These are phyloP conservation scores for Rhizopogon vinicolor DNA, from an alignment of 768 basidiomycete species.

Conservation along the genomic window DNA sequence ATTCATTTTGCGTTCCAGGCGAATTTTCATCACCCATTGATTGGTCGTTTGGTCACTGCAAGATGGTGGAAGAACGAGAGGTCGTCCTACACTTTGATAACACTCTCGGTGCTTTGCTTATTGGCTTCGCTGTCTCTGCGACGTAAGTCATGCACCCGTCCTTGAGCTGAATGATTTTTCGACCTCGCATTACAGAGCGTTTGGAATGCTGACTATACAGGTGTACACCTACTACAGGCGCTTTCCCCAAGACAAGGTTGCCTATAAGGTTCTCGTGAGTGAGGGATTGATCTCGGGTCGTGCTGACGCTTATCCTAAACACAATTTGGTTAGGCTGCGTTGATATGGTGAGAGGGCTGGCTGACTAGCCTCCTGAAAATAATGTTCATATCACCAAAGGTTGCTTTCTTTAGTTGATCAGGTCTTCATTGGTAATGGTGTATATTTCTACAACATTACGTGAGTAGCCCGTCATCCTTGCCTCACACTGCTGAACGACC, in stretches of 20 bases:
- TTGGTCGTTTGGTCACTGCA: not conserved
- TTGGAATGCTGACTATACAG: conserved; percentile 53
- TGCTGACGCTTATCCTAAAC: not conserved
- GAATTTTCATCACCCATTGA: not conserved
- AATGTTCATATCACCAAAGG: not conserved
- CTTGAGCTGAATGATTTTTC: not conserved
- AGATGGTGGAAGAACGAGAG: conserved; percentile 10
- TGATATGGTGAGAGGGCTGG: conserved; percentile 25
- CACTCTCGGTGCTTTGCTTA: conserved; percentile 57
- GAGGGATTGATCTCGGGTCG: not conserved
- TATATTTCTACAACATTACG: conserved; percentile 55
- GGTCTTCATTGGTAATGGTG: conserved; percentile 43
- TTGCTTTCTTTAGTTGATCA: conserved; percentile 43
- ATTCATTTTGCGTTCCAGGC: not conserved
- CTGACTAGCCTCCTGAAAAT: not conserved
- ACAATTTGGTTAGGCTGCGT: conserved; percentile 21
- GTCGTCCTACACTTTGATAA: conserved; percentile 26
- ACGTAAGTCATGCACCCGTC: conserved; percentile 15
- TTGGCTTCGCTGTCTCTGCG: conserved; percentile 52
- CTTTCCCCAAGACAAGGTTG: conserved; percentile 47
- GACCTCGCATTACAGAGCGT: conserved; percentile 34
- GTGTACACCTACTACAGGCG: conserved; percentile 49
- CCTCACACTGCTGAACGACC: not conserved
- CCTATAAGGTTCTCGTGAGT: conserved; percentile 51
- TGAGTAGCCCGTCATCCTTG: conserved; percentile 23